Percentiles rank a stretch among this genome's conserved stretches.
Conservation (phyloP, 345 rosid species). For the Raphanus sativus region DNA sequence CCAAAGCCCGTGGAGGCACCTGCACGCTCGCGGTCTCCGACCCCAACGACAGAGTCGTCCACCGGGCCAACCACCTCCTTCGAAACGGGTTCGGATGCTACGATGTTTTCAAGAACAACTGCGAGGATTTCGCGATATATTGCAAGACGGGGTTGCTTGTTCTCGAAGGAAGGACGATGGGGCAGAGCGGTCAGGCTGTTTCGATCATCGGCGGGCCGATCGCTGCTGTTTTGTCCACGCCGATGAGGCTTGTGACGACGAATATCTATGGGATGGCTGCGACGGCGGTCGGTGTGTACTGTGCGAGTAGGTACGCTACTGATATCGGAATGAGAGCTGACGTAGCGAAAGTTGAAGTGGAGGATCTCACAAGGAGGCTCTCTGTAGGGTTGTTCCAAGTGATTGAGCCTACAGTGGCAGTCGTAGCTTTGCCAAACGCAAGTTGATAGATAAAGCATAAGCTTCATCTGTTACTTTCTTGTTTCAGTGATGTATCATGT, state of each 20-base stretch:
- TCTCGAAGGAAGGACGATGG: background rate
- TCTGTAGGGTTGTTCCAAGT: slow-evolving; percentile 63
- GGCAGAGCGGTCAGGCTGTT: background rate
- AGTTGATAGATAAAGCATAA: background rate
- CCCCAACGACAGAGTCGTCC: slow-evolving; percentile 49
- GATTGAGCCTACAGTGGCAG: slow-evolving; percentile 44
- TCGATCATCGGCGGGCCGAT: slow-evolving; percentile 59
- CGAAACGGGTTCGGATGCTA: slow-evolving; percentile 89
- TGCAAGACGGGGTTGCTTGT: background rate
- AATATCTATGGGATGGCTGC: slow-evolving; percentile 86
- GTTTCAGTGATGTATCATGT: background rate
- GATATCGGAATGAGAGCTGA: slow-evolving; percentile 87
- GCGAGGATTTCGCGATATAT: background rate
- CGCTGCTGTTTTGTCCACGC: slow-evolving; percentile 70
- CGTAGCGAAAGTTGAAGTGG: slow-evolving; percentile 66
- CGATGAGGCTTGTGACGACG: slow-evolving; percentile 71
- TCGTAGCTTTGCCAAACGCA: background rate
- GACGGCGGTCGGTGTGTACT: slow-evolving; percentile 57
- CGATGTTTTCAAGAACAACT: slow-evolving; percentile 32
- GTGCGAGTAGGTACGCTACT: slow-evolving; percentile 65
- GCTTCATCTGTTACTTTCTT: background rate
- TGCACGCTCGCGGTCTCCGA: slow-evolving; percentile 82
- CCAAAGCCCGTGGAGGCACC: slow-evolving; percentile 91
- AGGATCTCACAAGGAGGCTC: slow-evolving; percentile 68
- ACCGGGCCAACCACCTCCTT: slow-evolving; percentile 72